phyloP scores from a whole-genome alignment of 192 early-diverging fungal genomes.

The Jimgerdemannia flammicorona region DNA sequence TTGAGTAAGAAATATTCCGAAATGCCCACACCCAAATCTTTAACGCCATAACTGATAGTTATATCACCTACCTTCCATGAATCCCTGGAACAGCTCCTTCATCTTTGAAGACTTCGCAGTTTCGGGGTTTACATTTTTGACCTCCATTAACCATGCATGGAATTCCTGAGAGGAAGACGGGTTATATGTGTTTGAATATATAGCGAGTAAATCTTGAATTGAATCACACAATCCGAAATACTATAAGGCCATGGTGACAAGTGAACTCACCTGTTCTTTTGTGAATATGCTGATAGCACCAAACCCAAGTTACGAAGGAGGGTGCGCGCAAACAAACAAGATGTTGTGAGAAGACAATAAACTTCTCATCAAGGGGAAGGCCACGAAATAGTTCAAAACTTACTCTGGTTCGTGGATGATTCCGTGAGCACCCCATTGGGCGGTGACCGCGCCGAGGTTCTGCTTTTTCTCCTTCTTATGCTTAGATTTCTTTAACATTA shows the following conservation, averaged over 20 bases:
- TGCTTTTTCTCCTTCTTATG: slow-evolving; percentile 36
- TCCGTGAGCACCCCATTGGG: slow-evolving; percentile 47
- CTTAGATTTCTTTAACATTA: slow-evolving; percentile 20
- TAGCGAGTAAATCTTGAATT: background rate
- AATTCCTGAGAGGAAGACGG: slow-evolving; percentile 33
- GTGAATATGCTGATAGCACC: slow-evolving; percentile 25
- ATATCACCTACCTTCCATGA: slow-evolving; percentile 42
- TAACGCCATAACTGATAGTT: too few species aligned
- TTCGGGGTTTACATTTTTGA: slow-evolving; percentile 43
- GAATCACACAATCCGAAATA: background rate
- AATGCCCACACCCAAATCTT: too few species aligned
- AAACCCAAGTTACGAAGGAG: background rate
- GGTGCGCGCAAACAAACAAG: background rate
- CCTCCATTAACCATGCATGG: slow-evolving; percentile 53
- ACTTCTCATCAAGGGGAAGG: too few species aligned
- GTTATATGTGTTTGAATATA: background rate
- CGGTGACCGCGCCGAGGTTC: slow-evolving; percentile 12
- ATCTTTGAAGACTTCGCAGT: slow-evolving; percentile 40
- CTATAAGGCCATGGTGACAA: background rate
- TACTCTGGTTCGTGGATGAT: slow-evolving; percentile 53
- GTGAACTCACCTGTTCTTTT: slow-evolving; percentile 25
- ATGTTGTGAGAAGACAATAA: too few species aligned
- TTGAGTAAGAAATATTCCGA: too few species aligned
- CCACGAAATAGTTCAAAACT: slow-evolving; percentile 2
- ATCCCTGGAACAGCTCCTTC: slow-evolving; percentile 50